phyloP scores from a whole-genome alignment of 1,139 yeast genomes.

The Geotrichum carabidarum region DNA sequence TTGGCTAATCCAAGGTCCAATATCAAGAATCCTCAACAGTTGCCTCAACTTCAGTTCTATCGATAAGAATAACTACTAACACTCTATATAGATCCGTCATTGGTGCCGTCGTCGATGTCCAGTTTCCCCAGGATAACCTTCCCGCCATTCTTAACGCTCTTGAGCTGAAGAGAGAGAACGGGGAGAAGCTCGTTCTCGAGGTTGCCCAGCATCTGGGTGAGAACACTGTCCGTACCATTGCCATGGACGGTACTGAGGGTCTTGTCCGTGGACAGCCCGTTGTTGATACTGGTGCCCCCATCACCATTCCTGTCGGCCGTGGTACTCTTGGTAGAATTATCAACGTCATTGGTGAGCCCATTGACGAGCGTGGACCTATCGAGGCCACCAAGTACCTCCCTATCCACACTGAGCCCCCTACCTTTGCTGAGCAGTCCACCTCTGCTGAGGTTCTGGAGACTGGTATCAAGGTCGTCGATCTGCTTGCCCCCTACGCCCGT shows the following conservation, averaged over 20 bases:
- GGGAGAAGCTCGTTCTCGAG: conserved; percentile 79
- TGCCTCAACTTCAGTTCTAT: no score
- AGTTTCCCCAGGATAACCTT: conserved; percentile 93
- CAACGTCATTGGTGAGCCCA: conserved; percentile 98
- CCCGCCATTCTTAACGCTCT: conserved; percentile 97
- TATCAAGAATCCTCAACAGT: no score
- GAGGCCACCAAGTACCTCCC: conserved; percentile 89
- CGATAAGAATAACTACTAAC: neutral
- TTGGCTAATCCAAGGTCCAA: no score
- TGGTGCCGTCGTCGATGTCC: conserved; percentile 99
- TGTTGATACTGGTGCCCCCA: conserved; percentile 95
- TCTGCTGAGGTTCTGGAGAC: conserved; percentile 97
- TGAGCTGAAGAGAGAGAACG: conserved; percentile 65
- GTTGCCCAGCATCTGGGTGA: conserved; percentile 99
- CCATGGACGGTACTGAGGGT: conserved; percentile 99
- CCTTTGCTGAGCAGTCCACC: conserved; percentile 95
- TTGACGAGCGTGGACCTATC: conserved; percentile 99
- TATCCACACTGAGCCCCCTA: conserved; percentile 96
- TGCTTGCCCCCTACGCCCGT: conserved; percentile 99
- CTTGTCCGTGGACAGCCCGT: conserved; percentile 95
- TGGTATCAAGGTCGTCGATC: conserved; percentile 99
- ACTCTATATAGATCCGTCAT: conserved; percentile 78
- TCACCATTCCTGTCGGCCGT: conserved; percentile 98
- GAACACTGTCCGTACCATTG: conserved; percentile 99
- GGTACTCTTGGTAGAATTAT: conserved; percentile 98